Percentiles rank a stretch among this genome's conserved stretches.
These are phyloP conservation scores for Pichia californica DNA, from an alignment of 805 yeast species.

Conservation along the genomic window DNA sequence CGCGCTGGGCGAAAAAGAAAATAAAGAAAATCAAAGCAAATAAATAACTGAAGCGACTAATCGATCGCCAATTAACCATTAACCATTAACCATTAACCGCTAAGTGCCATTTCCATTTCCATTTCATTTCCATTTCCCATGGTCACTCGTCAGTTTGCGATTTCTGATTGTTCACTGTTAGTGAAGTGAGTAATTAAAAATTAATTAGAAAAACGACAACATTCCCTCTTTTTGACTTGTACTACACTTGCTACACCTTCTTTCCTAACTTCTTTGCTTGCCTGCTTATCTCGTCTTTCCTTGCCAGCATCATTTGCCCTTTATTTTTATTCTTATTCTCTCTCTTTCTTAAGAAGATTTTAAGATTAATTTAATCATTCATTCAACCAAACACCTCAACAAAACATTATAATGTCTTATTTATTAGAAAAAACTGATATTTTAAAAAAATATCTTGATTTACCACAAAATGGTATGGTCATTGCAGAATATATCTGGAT, in stretches of 20 bases:
- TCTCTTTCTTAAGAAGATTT: neutral
- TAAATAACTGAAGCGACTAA: too few species aligned
- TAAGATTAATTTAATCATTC: neutral
- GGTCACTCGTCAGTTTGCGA: too few species aligned
- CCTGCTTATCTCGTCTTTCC: neutral
- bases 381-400: neutral
- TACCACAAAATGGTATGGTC: constrained; percentile 79
- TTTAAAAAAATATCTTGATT: constrained; percentile 72
- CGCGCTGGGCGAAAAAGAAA: too few species aligned
- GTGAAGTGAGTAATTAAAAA: too few species aligned
- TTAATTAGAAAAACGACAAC: neutral
- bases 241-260: neutral
- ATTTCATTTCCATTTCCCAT: too few species aligned
- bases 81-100: too few species aligned
- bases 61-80: too few species aligned
- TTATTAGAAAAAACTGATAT: constrained; percentile 65
- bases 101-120: too few species aligned
- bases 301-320: neutral
- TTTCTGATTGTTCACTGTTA: neutral
- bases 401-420: constrained; percentile 7
- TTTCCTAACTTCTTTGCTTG: neutral
- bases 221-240: neutral
- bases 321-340: neutral
- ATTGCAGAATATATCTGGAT: constrained; percentile 98
- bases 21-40: too few species aligned